Percentiles rank a stretch among this genome's conserved stretches.
phyloP scores from a whole-genome alignment of 768 basidiomycete genomes.

The Russula griseocarnosa region DNA sequence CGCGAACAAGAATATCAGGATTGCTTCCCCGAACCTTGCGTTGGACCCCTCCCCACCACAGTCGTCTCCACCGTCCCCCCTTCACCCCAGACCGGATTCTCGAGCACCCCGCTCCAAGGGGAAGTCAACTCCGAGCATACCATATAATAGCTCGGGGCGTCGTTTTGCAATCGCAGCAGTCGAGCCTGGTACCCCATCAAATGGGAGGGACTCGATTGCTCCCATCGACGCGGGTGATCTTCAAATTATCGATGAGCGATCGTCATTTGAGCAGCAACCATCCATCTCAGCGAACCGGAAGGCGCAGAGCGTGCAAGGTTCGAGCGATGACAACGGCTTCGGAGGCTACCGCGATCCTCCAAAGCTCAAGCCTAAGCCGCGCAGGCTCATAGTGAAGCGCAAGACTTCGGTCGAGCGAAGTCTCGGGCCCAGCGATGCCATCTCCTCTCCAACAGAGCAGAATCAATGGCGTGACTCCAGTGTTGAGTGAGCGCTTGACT shows the following conservation, averaged over 20 bases:
- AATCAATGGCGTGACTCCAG: constrained; percentile 14
- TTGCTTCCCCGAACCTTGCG: not conserved
- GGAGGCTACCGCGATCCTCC: not conserved
- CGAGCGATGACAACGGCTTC: constrained; percentile 1
- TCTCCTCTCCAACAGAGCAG: not conserved
- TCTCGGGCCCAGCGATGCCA: not conserved
- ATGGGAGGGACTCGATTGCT: not conserved
- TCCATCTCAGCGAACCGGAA: not conserved
- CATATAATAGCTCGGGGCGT: not conserved
- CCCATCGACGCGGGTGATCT: constrained; percentile 11
- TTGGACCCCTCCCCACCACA: not conserved
- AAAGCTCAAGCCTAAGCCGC: constrained; percentile 16
- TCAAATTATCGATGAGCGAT: not conserved
- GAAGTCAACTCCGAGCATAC: not conserved
- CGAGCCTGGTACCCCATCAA: not conserved
- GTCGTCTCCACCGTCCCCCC: not conserved
- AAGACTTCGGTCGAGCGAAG: not conserved
- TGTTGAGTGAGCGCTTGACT: constrained; percentile 15
- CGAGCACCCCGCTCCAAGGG: not conserved
- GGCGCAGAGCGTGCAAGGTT: not conserved
- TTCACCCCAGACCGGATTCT: not conserved
- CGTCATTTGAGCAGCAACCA: not conserved
- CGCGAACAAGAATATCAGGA: not conserved
- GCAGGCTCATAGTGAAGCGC: not conserved
- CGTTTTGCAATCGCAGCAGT: not conserved